Evolutionary conservation across 208 protist genomes (phyloP).

Genomic region (Wallacemonas rigidus): DNA sequence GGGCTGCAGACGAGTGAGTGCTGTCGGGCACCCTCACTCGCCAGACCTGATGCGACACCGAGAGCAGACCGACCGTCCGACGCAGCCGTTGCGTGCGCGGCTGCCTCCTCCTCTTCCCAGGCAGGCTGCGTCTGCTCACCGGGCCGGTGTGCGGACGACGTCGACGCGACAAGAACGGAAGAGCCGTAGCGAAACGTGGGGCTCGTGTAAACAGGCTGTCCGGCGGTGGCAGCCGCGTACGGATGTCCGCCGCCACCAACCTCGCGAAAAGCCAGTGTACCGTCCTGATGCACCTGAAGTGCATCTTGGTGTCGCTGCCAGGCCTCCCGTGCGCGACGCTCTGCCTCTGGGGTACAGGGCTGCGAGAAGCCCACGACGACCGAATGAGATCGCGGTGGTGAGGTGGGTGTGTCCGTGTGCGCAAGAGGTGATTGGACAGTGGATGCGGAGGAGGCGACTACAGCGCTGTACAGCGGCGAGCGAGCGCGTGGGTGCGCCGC

Average conservation of each 20-base stretch:
- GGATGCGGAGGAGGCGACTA: neutral
- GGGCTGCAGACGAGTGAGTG: constrained; percentile 1
- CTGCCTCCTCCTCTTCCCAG: too few species aligned
- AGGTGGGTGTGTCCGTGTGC: neutral
- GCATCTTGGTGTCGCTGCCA: neutral
- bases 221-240: neutral
- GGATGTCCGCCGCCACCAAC: neutral
- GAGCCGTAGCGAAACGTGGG: neutral
- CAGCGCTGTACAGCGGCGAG: neutral
- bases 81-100: too few species aligned
- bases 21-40: neutral
- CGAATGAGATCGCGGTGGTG: neutral
- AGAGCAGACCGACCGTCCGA: too few species aligned
- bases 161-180: neutral
- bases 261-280: neutral
- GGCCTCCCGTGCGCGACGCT: constrained; percentile 6
- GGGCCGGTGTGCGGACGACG: neutral
- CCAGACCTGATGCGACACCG: neutral
- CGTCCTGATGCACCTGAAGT: neutral
- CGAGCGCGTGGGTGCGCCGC: neutral
- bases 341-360: constrained; percentile 11
- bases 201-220: neutral
- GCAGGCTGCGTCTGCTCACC: neutral
- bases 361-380: constrained; percentile 1
- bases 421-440: neutral